Evolutionary conservation across 1,284 basidiomycete genomes (phyloP).

Genomic region (Sphagnurus paluster): DNA sequence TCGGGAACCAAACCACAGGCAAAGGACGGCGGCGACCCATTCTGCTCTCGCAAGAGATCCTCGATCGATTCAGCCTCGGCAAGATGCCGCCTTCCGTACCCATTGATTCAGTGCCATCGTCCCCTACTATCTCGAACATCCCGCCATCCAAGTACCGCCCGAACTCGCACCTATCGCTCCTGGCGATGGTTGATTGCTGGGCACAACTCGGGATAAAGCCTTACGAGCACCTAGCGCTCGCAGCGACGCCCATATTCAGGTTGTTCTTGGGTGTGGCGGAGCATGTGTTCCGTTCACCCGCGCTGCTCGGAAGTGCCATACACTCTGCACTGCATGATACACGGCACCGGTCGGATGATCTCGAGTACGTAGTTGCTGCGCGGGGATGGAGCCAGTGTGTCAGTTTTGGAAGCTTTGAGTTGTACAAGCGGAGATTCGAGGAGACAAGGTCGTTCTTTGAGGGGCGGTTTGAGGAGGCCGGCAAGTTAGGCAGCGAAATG

Average conservation of each 20-base stretch:
- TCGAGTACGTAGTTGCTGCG: slow-evolving; percentile 93
- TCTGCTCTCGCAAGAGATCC: slow-evolving; percentile 82
- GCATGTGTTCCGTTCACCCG: slow-evolving; percentile 80
- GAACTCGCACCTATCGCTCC: slow-evolving; percentile 94
- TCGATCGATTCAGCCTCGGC: slow-evolving; percentile 91
- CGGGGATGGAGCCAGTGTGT: slow-evolving; percentile 98
- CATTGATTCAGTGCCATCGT: slow-evolving; percentile 11
- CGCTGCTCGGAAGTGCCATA: slow-evolving; percentile 70
- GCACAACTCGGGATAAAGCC: slow-evolving; percentile 85
- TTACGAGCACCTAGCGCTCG: slow-evolving; percentile 89
- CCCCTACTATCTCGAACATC: slow-evolving; percentile 14
- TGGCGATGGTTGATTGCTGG: slow-evolving; percentile 99
- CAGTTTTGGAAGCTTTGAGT: slow-evolving; percentile 88
- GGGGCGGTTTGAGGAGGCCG: slow-evolving; percentile 85
- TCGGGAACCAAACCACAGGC: slow-evolving; percentile 43
- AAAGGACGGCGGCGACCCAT: slow-evolving; percentile 60
- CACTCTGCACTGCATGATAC: slow-evolving; percentile 78
- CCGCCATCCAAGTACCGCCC: slow-evolving; percentile 39
- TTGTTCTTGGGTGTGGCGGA: slow-evolving; percentile 98
- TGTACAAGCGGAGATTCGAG: slow-evolving; percentile 83
- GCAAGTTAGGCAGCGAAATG: slow-evolving; percentile 85
- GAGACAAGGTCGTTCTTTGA: slow-evolving; percentile 86
- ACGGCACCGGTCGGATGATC: slow-evolving; percentile 87
- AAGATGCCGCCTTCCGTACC: slow-evolving; percentile 35
- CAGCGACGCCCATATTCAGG: slow-evolving; percentile 95